phyloP scores from a whole-genome alignment of 495 filamentous ascomycete genomes.

The Talaromyces liani region DNA sequence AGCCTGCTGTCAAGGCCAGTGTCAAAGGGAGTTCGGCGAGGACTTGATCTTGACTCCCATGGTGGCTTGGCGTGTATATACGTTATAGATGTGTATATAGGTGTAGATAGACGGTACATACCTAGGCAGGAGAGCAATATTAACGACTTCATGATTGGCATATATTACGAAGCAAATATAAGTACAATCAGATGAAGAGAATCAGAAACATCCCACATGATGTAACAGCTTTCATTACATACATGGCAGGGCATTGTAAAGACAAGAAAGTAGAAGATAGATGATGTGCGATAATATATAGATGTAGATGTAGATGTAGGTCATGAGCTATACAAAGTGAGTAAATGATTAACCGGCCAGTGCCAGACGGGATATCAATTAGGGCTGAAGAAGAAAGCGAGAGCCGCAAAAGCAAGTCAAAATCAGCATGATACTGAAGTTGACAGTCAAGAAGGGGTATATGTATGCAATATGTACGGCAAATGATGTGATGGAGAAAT shows the following conservation, averaged over 20 bases:
- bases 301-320: neutral
- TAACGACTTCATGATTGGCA: neutral
- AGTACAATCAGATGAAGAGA: neutral
- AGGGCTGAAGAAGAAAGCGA: neutral
- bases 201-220: neutral
- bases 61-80: neutral
- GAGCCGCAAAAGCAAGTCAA: neutral
- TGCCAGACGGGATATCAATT: neutral
- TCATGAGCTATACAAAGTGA: neutral
- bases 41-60: neutral
- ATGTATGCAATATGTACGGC: conserved; percentile 7
- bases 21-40: neutral
- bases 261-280: conserved; percentile 1
- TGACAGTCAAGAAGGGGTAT: conserved; percentile 13
- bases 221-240: neutral
- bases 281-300: neutral
- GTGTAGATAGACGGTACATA: neutral
- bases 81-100: neutral
- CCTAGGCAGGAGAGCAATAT: neutral
- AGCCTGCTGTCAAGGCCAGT: neutral
- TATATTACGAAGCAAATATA: neutral
- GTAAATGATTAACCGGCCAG: neutral
- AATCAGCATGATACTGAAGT: neutral
- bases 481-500: conserved; percentile 16
- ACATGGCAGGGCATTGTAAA: neutral